Conservation (phyloP, 257 asterid genomes). For the Cynanchum wilfordii region DNA sequence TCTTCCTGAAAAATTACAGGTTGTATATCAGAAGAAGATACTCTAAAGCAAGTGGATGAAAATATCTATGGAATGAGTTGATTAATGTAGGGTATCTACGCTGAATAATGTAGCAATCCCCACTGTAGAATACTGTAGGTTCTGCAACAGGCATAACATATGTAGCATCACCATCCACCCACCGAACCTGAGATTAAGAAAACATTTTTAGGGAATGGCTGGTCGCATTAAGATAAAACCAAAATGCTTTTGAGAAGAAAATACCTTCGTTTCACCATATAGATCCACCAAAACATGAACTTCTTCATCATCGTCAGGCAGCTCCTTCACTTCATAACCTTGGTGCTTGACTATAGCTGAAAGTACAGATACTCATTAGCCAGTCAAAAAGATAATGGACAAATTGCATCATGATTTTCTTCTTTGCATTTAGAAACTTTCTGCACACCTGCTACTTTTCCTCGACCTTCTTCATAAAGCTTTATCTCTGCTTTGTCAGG, state of each 20-base stretch:
- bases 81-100: slow-evolving; percentile 53
- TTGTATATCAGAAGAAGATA: neutral
- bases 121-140: slow-evolving; percentile 57
- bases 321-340: slow-evolving; percentile 35
- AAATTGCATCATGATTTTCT: too few relatives aligned
- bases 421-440: too few relatives aligned
- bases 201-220: neutral
- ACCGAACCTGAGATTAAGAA: slow-evolving; percentile 57
- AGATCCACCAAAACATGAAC: slow-evolving; percentile 21
- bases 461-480: too few relatives aligned
- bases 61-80: neutral
- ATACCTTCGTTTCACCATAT: slow-evolving; percentile 29
- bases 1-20: too few relatives aligned
- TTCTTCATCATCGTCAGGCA: slow-evolving; percentile 29
- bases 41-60: neutral
- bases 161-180: slow-evolving; percentile 45
- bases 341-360: slow-evolving; percentile 40
- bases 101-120: slow-evolving; percentile 80
- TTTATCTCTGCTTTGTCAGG: too few relatives aligned
- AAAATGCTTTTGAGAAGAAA: neutral
- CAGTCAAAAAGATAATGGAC: too few relatives aligned
- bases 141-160: slow-evolving; percentile 40
- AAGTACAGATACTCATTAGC: too few relatives aligned
- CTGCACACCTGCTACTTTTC: too few relatives aligned
- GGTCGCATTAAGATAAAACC: too few relatives aligned